Conservation (phyloP, 805 yeast species). For the Yamadazyma kitorensis region DNA sequence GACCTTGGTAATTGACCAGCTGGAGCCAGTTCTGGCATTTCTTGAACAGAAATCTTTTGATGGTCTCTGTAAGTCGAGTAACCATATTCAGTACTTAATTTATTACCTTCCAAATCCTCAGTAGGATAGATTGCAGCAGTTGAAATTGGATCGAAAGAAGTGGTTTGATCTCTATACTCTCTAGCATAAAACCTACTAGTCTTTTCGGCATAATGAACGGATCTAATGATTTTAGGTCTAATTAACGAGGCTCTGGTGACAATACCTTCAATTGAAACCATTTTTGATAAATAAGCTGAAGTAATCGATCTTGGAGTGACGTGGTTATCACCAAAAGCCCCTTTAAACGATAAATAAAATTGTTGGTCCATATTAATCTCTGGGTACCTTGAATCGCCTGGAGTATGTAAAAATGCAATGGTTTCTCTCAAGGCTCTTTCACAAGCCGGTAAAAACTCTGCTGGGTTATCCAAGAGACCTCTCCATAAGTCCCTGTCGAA, state of each 20-base stretch:
- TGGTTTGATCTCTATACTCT: slow-evolving; percentile 90
- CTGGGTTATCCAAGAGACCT: slow-evolving; percentile 72
- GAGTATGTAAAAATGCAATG: slow-evolving; percentile 69
- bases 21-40: slow-evolving; percentile 97
- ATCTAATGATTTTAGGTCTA: slow-evolving; percentile 85
- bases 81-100: slow-evolving; percentile 87
- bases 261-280: slow-evolving; percentile 91
- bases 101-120: slow-evolving; percentile 88
- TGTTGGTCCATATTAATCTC: slow-evolving; percentile 59
- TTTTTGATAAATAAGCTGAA: slow-evolving; percentile 70
- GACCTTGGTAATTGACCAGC: slow-evolving; percentile 97
- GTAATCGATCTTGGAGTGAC: slow-evolving; percentile 86
- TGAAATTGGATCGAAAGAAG: slow-evolving; percentile 79
- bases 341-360: slow-evolving; percentile 77
- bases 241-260: slow-evolving; percentile 92
- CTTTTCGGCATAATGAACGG: slow-evolving; percentile 88
- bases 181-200: slow-evolving; percentile 85
- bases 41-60: slow-evolving; percentile 90
- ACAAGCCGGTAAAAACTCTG: slow-evolving; percentile 85
- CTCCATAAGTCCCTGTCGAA: slow-evolving; percentile 76
- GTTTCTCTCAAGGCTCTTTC: slow-evolving; percentile 83
- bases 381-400: slow-evolving; percentile 46
- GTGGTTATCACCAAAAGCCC: slow-evolving; percentile 86
- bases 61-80: slow-evolving; percentile 90
- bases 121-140: slow-evolving; percentile 89